Base-by-base conservation (phyloP, 345 rosid species). In the Trapa incisa region DNA sequence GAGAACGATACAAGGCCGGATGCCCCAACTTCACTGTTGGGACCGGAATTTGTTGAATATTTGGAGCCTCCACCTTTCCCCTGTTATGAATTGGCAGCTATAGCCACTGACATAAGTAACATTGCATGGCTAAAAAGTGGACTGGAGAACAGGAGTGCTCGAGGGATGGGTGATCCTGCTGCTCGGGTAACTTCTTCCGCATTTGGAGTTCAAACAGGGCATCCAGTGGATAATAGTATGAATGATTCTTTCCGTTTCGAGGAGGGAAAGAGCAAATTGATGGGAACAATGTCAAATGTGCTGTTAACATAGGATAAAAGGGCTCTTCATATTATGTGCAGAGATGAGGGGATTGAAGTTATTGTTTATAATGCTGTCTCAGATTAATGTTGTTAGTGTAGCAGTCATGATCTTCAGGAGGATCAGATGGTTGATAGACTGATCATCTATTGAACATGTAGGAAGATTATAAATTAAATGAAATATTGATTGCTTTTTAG, bases 101-200 rank as follows among this genome's bases (percentile, higher is more conserved):
- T 89, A 71, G 86, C 89, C 47, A 80, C 94, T 17, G 92, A 89
- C 56, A 89, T 89, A 69, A 87, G 96, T 73, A 89, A 85, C 69
- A 78, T 82, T 22, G 98, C 94, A 65, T 92, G 95, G 98, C 75
- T 89, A 54, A 86, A 83, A 72, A 89, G 96, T 64, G 96, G 96
- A 45, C 75, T 91, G 78, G 87, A 86, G 67, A 84, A 79, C 75
- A 81, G 79, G 47, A 83, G 74, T 70, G 76, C 78, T 35, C 68
- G 68, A 72, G 74, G 61, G 33, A 81, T 78, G 84, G 87, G 79
- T 65, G 83, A 79, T 68, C 72, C 81, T n/a, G 73, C 74, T 67
- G 76, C 64, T 65, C 72, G 81, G 62, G 69, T 78, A 64, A 65
- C 69, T 50, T 72, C 78, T 62, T 76, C 77, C 65, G 78, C 38